Conservation (phyloP, 2,329 filamentous ascomycete genomes). For the Epichloe gansuensis region DNA sequence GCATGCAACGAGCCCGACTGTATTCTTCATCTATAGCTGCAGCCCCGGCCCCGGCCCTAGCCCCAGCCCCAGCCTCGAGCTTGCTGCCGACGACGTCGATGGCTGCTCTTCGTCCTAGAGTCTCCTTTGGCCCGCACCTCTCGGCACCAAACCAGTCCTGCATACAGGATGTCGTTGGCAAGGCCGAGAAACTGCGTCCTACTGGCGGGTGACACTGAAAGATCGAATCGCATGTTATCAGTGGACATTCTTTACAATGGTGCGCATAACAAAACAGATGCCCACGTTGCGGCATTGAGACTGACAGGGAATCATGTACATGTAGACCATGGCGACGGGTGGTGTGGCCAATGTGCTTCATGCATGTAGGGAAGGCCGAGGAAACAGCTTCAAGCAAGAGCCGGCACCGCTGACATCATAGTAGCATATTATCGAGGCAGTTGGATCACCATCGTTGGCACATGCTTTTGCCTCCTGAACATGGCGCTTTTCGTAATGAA, state of each 20-base stretch:
- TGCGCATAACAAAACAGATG: neutral
- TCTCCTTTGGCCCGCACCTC: neutral
- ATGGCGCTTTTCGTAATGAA: slow-evolving; percentile 50
- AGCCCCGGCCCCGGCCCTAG: neutral
- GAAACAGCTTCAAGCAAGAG: neutral
- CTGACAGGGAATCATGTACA: neutral
- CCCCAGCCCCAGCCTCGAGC: too few species aligned
- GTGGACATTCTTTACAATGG: slow-evolving; percentile 68
- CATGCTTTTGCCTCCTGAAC: slow-evolving; percentile 51
- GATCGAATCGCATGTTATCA: slow-evolving; percentile 39
- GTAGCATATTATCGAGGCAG: slow-evolving; percentile 18
- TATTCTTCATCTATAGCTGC: neutral
- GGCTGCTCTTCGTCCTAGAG: neutral
- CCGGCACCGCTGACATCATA: neutral
- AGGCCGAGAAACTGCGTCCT: slow-evolving; percentile 14
- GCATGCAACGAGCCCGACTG: neutral
- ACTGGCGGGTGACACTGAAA: slow-evolving; percentile 28
- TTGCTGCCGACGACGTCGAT: neutral
- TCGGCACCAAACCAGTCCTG: slow-evolving; percentile 8
- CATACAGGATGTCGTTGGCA: slow-evolving; percentile 23
- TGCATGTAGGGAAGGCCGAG: slow-evolving; percentile 11
- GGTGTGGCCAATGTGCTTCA: slow-evolving; percentile 43
- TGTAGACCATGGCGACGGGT: slow-evolving; percentile 35
- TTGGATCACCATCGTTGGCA: slow-evolving; percentile 46
- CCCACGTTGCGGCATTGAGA: neutral